These are phyloP conservation scores for Quercus agrifolia DNA, from an alignment of 306 rosid genomes.

Conservation along the genomic window DNA sequence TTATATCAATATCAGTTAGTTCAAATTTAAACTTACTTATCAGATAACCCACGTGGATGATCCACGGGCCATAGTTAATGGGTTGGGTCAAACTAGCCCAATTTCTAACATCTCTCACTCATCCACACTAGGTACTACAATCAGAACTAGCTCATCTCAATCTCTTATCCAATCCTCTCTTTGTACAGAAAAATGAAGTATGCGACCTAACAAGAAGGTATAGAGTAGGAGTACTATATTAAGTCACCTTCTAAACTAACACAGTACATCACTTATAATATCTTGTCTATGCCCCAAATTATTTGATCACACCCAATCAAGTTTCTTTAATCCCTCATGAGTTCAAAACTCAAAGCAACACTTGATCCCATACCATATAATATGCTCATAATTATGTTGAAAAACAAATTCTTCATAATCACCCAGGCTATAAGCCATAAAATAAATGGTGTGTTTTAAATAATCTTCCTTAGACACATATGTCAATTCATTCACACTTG, in stretches of 20 bases:
- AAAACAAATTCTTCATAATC: background rate
- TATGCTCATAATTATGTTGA: background rate
- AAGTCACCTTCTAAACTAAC: background rate
- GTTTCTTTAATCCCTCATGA: too few relatives aligned
- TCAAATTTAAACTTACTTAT: too few relatives aligned
- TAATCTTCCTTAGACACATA: background rate
- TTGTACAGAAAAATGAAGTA: too few relatives aligned
- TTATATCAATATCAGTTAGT: too few relatives aligned
- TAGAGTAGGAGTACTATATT: background rate
- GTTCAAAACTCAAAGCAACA: too few relatives aligned
- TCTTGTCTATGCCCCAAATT: background rate
- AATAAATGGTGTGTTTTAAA: background rate
- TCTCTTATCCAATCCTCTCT: background rate
- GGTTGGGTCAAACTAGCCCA: too few relatives aligned
- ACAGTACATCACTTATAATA: background rate
- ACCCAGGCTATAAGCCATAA: background rate
- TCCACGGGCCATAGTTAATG: too few relatives aligned
- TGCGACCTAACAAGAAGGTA: background rate
- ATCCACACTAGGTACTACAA: background rate
- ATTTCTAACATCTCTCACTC: background rate
- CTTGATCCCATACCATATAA: too few relatives aligned
- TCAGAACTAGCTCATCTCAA: background rate
- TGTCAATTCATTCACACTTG: background rate
- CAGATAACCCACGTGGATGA: too few relatives aligned
- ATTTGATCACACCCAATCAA: too few relatives aligned